Base-by-base conservation (phyloP, 345 rosid species). In the Orychophragmus violaceus region DNA sequence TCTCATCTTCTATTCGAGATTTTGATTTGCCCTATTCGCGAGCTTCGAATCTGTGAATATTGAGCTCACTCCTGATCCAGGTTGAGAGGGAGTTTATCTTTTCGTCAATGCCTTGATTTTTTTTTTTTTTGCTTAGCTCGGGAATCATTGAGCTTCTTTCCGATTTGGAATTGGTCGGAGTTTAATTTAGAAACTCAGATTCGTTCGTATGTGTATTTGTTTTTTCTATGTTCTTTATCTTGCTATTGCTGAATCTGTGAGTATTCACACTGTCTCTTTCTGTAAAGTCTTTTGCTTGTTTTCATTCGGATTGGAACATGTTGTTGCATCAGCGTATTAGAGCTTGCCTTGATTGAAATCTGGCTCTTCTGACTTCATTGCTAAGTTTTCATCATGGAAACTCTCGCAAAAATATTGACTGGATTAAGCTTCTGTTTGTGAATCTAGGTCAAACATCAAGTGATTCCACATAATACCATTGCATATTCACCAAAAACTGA, bases 381-480 rank as follows among this genome's bases (percentile, higher is more conserved):
- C 60, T 64, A 28, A 13, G 0, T 24, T 62, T 33, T 12, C 30
- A 51, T 51, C 3, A 29, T 50, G 24, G 53, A 14, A 2, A 12
- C 16, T 61, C 10, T 70, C 37, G 33, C 28, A 32, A 2, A 8
- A n/a, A 42, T 27, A 19, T 41, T 61, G 18, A 50, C 21, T 42
- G 33, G n/a, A n/a, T 70, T 71, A 33, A 42, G 51, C 51, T 72
- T 65, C 12, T 49, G 52, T 66, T 65, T 64, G 61, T 49, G 55
- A 50, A 50, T 59, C 29, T 24, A 72, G 76, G 55, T 65, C 52
- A 42, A 42, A 13, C 11, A 5, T 64, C 70, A 14, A 64, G 45
- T 72, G 51, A 3, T 12, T 42, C 64, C 21, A 29, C 55, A 54
- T 32, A n/a, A 33, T 25, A 55, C 14, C 42, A 19, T 60, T 52